Evolutionary conservation across 441 rosid species (phyloP).

Genomic region (Geranium incanum): DNA sequence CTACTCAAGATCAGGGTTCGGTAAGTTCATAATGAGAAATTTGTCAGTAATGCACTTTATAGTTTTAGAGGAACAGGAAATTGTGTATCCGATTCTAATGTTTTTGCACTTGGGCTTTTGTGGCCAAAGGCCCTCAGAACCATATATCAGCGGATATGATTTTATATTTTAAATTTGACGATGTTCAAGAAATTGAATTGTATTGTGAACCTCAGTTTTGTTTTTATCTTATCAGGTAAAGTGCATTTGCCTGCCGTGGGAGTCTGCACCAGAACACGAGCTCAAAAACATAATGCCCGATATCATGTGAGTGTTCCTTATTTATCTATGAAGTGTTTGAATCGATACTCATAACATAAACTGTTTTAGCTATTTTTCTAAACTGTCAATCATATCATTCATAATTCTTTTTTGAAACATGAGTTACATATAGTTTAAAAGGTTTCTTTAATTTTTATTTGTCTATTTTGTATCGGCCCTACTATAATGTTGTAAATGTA

Average conservation of each 20-base stretch:
- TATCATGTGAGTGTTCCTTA: constrained; percentile 41
- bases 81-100: background rate
- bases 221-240: constrained; percentile 33
- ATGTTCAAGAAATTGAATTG: background rate
- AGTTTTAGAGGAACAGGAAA: background rate
- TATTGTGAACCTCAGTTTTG: constrained; percentile 15
- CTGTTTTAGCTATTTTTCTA: no score
- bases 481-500: no score
- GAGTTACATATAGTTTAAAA: no score
- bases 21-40: constrained; percentile 32
- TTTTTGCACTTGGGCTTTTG: background rate
- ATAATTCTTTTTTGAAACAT: no score
- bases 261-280: constrained; percentile 50
- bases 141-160: no score
- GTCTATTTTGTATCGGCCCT: no score
- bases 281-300: constrained; percentile 43
- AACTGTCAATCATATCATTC: no score
- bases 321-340: background rate
- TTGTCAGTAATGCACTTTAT: background rate
- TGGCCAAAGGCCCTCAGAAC: background rate
- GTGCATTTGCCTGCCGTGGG: constrained; percentile 78
- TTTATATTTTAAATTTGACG: no score
- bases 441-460: no score
- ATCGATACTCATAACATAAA: no score
- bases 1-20: constrained; percentile 24